Conservation (phyloP, 164 flowering plant species). For the Stephania yunnanensis region DNA sequence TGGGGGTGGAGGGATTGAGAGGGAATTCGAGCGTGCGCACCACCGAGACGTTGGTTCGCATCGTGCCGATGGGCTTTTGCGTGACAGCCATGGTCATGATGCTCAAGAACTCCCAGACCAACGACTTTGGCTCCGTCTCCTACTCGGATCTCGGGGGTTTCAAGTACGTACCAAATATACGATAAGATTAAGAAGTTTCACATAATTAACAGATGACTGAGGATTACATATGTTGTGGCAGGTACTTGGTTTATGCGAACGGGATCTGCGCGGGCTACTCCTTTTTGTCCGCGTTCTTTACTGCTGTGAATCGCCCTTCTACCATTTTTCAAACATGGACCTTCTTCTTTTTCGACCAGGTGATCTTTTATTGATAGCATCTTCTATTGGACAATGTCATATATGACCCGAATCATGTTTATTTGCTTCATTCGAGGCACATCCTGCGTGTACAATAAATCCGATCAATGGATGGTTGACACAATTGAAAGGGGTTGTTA, state of each 20-base stretch:
- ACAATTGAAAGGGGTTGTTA: too few relatives aligned
- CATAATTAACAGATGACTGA: background rate
- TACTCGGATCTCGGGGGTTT: slow-evolving; percentile 69
- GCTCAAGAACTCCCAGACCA: slow-evolving; percentile 60
- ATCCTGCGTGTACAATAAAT: too few relatives aligned
- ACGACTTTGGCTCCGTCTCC: slow-evolving; percentile 62
- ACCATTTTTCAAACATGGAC: slow-evolving; percentile 65
- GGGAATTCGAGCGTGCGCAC: slow-evolving; percentile 25
- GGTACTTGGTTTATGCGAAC: slow-evolving; percentile 88
- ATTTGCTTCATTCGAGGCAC: too few relatives aligned
- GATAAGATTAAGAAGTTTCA: background rate
- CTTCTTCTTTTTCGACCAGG: slow-evolving; percentile 86
- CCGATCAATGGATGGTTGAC: too few relatives aligned
- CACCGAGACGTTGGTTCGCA: slow-evolving; percentile 59
- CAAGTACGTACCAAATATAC: slow-evolving; percentile 31
- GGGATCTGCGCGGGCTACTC: slow-evolving; percentile 93
- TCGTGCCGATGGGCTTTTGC: slow-evolving; percentile 60
- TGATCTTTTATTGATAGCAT: background rate
- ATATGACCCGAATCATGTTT: too few relatives aligned
- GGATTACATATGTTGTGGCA: slow-evolving; percentile 15
- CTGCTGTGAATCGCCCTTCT: slow-evolving; percentile 52
- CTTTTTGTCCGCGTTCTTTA: slow-evolving; percentile 59
- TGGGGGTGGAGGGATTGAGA: background rate
- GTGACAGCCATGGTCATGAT: slow-evolving; percentile 64
- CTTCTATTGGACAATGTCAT: too few relatives aligned